Percentiles rank a stretch among this genome's conserved stretches.
Conservation (phyloP, 2,329 filamentous ascomycete genomes). For the Aureobasidium sp. region DNA sequence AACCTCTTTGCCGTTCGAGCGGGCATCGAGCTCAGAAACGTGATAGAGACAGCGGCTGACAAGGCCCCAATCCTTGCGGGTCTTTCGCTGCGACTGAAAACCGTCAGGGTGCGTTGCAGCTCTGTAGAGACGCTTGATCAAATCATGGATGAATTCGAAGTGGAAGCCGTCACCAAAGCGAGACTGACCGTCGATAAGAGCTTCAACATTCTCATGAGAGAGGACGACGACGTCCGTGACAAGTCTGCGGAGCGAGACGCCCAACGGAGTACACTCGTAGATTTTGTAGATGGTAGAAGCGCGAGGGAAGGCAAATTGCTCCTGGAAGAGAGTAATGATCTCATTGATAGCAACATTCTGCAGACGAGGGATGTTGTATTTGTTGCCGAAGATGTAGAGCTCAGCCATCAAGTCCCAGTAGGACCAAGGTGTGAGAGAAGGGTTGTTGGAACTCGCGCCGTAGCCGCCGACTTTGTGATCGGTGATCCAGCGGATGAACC, state of each 20-base stretch:
- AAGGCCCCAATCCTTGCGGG: not conserved
- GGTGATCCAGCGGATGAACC: conserved; percentile 2
- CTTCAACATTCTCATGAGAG: not conserved
- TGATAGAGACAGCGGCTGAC: not conserved
- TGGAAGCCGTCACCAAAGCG: not conserved
- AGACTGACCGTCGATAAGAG: not conserved
- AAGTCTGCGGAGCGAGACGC: not conserved
- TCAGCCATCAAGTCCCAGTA: not conserved
- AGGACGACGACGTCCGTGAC: not conserved
- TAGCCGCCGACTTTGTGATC: conserved; percentile 2
- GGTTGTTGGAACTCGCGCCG: not conserved
- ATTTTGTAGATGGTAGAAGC: not conserved
- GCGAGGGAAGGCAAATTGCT: not conserved
- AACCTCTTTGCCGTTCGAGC: not conserved
- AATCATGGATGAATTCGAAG: not conserved
- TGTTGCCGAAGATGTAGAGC: conserved; percentile 2
- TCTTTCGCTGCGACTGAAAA: not conserved
- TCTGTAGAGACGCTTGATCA: not conserved
- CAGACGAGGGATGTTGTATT: not conserved
- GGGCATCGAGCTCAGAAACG: not conserved
- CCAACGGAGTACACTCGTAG: not conserved
- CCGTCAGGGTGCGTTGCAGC: not conserved
- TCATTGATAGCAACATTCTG: conserved; percentile 7
- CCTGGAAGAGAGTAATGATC: not conserved
- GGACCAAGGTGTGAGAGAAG: not conserved